Base-by-base conservation (phyloP, 2,329 filamentous ascomycete species). In the Cordyceps sp. region DNA sequence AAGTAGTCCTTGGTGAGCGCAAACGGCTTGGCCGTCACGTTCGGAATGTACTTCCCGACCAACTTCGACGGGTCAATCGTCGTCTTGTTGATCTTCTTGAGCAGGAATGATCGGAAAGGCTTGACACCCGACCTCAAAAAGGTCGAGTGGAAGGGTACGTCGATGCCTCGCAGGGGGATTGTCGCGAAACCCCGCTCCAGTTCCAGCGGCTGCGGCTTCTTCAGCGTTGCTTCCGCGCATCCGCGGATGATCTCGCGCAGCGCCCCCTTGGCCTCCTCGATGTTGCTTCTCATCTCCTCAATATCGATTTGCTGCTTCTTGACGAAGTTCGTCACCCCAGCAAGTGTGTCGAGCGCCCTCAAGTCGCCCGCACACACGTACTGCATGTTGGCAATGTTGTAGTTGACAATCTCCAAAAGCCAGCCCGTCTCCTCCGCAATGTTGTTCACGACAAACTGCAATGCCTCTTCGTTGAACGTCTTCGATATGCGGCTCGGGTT, bases 31-130 rank as follows among this genome's bases (percentile, higher is more conserved):
- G 90, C 90, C 34, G 90, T 98, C 43, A 98, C 92, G 59, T 98
- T 98, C 45, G 90, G 90, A 43, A 98, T 96, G 62, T 98, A 98
- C 62, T 98, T 98, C 49, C 90, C 90, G 44, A 98, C 71, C 49
- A 98, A 63, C 69, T 96, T 96, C 54, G 82, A 80, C 5, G 90
- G 90, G 55, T 98, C 90, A 55, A 98, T 96, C 33, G 82, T 92
- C 17, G 86, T 94, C 74, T 93, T 93, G 70, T 96, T 85, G 64
- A 98, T 96, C 73, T 98, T 98, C 81, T 96, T 98, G 46, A 96
- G 78, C 53, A 98, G 59, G 73, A 98, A 98, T 28, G 78, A 88
- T 43, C 90, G 74, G 84, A 98, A 98, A 29, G 92, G 90, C 69
- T 98, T 98, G 57, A 98, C 90, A 47, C 90, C 92, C 25, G 85